Percentiles rank a stretch among this genome's conserved stretches.
These are phyloP conservation scores for Pisolithus tinctorius DNA, from an alignment of 768 basidiomycete species.

Conservation along the genomic window DNA sequence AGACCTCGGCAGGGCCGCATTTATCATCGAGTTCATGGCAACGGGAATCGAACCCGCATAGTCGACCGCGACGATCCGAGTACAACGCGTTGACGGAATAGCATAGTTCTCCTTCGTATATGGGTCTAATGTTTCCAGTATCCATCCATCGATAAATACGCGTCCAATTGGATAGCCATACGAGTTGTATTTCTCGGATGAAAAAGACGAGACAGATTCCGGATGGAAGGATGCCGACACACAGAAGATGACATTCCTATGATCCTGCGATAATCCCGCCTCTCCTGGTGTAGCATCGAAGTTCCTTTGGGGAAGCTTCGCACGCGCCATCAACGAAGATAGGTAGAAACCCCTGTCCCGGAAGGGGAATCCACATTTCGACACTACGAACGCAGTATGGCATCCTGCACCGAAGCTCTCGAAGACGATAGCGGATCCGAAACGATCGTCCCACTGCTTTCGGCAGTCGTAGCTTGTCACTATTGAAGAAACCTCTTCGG, in stretches of 20 bases:
- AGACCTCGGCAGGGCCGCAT: conserved; percentile 64
- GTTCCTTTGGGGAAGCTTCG: conserved; percentile 29
- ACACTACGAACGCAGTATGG: conserved; percentile 62
- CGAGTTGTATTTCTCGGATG: conserved; percentile 68
- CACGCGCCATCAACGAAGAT: conserved; percentile 68
- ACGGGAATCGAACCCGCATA: conserved; percentile 81
- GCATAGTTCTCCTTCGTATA: conserved; percentile 91
- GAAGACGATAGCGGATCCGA: conserved; percentile 61
- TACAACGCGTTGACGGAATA: conserved; percentile 89
- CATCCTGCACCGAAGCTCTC: conserved; percentile 75
- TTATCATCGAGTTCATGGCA: conserved; percentile 81
- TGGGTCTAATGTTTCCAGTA: conserved; percentile 92
- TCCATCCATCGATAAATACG: conserved; percentile 89
- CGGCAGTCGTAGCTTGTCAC: conserved; percentile 65
- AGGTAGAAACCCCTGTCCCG: conserved; percentile 83
- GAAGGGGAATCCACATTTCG: conserved; percentile 84
- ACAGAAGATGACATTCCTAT: conserved; percentile 66
- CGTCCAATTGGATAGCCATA: conserved; percentile 69
- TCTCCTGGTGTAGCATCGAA: conserved; percentile 39
- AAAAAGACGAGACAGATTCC: conserved; percentile 50
- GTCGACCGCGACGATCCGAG: conserved; percentile 78
- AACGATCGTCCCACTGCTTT: conserved; percentile 82
- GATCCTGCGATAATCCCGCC: conserved; percentile 30
- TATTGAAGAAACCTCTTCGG: conserved; percentile 80
- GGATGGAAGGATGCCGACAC: conserved; percentile 80